Evolutionary conservation across 1,284 basidiomycete species (phyloP).

Genomic region (Ganoderma resinaceum): DNA sequence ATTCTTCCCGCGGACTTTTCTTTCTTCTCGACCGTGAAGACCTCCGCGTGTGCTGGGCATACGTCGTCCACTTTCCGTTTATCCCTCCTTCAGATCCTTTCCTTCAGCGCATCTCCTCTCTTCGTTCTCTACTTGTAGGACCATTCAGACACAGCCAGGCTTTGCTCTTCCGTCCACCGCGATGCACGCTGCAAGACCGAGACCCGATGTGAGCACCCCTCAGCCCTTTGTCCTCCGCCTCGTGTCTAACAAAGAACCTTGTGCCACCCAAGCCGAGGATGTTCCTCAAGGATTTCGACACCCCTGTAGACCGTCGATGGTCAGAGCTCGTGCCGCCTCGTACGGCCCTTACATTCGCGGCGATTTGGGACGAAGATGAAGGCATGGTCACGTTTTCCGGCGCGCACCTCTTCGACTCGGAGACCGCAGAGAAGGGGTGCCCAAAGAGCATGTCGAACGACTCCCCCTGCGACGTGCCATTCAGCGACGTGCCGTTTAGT

Average conservation of each 20-base stretch:
- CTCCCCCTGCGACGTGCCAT: conserved; percentile 33
- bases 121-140: conserved; percentile 12
- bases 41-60: conserved; percentile 37
- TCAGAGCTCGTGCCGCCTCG: conserved; percentile 62
- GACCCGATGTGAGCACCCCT: conserved; percentile 19
- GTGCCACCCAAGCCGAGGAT: conserved; percentile 17
- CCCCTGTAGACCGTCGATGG: conserved; percentile 49
- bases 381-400: conserved; percentile 64
- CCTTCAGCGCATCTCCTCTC: conserved; percentile 5
- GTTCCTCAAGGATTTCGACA: conserved; percentile 29
- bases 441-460: conserved; percentile 35
- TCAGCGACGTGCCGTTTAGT: conserved; percentile 36
- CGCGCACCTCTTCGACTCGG: conserved; percentile 50
- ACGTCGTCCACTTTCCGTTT: conserved; percentile 22
- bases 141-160: conserved; percentile 4
- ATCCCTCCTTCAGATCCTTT: conserved; percentile 10
- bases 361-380: conserved; percentile 62
- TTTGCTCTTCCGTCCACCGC: conserved; percentile 11
- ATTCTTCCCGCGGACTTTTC: conserved; percentile 24
- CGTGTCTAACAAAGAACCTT: conserved; percentile 10
- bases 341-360: conserved; percentile 62
- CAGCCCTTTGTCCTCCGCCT: conserved; percentile 15
- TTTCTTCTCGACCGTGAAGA: conserved; percentile 32
- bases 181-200: conserved; percentile 18
- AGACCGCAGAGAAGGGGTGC: conserved; percentile 33